Conservation (phyloP, 805 yeast genomes). For the Debaryomyces castellii region DNA sequence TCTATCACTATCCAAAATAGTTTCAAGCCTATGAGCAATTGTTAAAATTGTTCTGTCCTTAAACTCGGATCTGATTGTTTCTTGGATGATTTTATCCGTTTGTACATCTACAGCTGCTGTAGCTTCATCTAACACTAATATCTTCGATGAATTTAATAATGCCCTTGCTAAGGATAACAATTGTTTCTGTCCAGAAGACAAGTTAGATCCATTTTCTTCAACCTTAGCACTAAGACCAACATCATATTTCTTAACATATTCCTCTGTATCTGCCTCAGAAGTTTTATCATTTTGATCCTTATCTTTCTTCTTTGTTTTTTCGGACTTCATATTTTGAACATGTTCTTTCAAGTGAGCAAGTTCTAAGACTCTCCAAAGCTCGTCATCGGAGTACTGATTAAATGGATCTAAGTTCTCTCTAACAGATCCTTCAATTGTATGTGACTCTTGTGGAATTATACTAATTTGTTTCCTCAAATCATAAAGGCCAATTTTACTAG, state of each 20-base stretch:
- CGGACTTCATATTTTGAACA: constrained; percentile 34
- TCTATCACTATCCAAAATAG: constrained; percentile 41
- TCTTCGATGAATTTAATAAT: constrained; percentile 69
- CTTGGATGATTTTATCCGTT: constrained; percentile 36
- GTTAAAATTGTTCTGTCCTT: constrained; percentile 39
- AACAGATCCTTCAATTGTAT: constrained; percentile 58
- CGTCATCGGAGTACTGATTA: constrained; percentile 45
- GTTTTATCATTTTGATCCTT: constrained; percentile 13
- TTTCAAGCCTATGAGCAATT: constrained; percentile 43
- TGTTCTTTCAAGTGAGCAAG: constrained; percentile 47
- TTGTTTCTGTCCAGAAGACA: constrained; percentile 78
- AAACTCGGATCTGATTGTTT: constrained; percentile 37
- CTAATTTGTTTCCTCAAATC: constrained; percentile 58
- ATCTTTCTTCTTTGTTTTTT: constrained; percentile 26
- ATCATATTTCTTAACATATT: constrained; percentile 23
- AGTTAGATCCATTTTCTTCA: constrained; percentile 69
- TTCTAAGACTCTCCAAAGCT: constrained; percentile 58
- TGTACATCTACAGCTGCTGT: constrained; percentile 68
- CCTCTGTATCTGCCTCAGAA: constrained; percentile 44
- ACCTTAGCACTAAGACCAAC: constrained; percentile 68
- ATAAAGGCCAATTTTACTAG: constrained; percentile 49
- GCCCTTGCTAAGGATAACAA: constrained; percentile 83
- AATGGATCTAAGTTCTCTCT: constrained; percentile 66
- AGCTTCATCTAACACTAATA: constrained; percentile 83
- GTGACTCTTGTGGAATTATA: constrained; percentile 74